phyloP scores from a whole-genome alignment of 495 filamentous ascomycete genomes.

The Cercophora scortea region DNA sequence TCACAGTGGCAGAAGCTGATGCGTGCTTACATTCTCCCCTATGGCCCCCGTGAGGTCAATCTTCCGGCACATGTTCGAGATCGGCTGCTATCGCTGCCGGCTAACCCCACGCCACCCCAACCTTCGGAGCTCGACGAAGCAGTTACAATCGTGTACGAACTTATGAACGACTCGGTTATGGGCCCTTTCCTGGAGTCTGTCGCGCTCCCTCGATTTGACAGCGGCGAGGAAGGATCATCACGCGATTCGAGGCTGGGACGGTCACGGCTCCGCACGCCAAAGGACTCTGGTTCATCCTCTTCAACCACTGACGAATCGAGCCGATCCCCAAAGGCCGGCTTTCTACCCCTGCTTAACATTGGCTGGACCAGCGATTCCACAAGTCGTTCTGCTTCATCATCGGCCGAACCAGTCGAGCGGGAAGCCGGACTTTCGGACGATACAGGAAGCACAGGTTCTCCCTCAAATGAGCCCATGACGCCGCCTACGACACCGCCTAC shows the following conservation, averaged over 20 bases:
- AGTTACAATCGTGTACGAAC: constrained; percentile 82
- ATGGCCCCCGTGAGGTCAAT: constrained; percentile 85
- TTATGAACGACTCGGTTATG: constrained; percentile 95
- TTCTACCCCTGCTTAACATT: constrained; percentile 36
- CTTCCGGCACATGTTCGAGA: constrained; percentile 82
- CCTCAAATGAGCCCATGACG: constrained; percentile 66
- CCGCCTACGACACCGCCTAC: constrained; percentile 80
- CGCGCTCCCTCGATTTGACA: constrained; percentile 26
- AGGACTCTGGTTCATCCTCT: constrained; percentile 14
- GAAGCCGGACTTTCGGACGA: constrained; percentile 40
- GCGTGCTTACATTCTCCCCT: constrained; percentile 70
- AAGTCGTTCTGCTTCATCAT: constrained; percentile 31
- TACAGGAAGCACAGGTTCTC: constrained; percentile 43
- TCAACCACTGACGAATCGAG: constrained; percentile 24
- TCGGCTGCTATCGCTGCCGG: constrained; percentile 58
- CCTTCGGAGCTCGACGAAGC: constrained; percentile 79
- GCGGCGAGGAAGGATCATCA: constrained; percentile 19
- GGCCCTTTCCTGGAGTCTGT: constrained; percentile 70
- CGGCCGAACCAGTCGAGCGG: constrained; percentile 25
- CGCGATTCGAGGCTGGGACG: constrained; percentile 30
- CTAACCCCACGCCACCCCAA: constrained; percentile 56
- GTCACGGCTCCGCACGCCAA: constrained; percentile 30
- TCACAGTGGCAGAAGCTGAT: constrained; percentile 63
- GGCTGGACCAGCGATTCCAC: constrained; percentile 23
- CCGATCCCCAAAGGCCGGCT: constrained; percentile 35